phyloP scores from a whole-genome alignment of 768 basidiomycete species.

The Cystofilobasidium capitatum region DNA sequence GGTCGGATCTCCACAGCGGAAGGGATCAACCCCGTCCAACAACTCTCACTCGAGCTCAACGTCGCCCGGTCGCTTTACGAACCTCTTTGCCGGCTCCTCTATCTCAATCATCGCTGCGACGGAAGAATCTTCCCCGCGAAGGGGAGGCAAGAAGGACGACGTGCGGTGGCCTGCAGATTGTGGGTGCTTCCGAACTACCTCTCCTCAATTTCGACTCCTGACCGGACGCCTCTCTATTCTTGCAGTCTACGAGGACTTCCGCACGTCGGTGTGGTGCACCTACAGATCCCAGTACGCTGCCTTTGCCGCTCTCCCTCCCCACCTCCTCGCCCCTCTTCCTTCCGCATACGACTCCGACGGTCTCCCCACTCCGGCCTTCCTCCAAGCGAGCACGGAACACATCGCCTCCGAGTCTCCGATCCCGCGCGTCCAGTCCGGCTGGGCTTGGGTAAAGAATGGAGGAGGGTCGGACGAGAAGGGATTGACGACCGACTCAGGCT shows the following conservation, averaged over 20 bases:
- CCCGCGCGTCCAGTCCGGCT: slow-evolving; percentile 44
- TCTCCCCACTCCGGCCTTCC: slow-evolving; percentile 40
- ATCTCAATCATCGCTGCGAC: slow-evolving; percentile 31
- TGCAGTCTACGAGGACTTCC: slow-evolving; percentile 77
- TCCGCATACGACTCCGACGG: slow-evolving; percentile 45
- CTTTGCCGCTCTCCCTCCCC: slow-evolving; percentile 45
- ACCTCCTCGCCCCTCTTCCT: slow-evolving; percentile 33
- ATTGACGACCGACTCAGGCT: slow-evolving; percentile 74
- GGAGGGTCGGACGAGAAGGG: slow-evolving; percentile 55
- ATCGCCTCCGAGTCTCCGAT: slow-evolving; percentile 27
- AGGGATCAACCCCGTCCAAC: slow-evolving; percentile 15
- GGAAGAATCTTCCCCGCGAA: slow-evolving; percentile 22
- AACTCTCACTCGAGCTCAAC: slow-evolving; percentile 27
- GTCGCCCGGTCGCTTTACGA: slow-evolving; percentile 31
- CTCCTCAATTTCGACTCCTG: slow-evolving; percentile 40
- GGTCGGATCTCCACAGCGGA: slow-evolving; percentile 27
- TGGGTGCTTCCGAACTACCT: slow-evolving; percentile 27
- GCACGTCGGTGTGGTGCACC: slow-evolving; percentile 78
- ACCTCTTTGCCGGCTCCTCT: slow-evolving; percentile 33
- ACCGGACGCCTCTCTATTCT: slow-evolving; percentile 48
- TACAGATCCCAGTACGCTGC: slow-evolving; percentile 81
- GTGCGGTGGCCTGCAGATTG: slow-evolving; percentile 42
- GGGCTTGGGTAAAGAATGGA: slow-evolving; percentile 48
- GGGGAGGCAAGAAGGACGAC: slow-evolving; percentile 41
- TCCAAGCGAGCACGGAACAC: slow-evolving; percentile 20